phyloP scores from a whole-genome alignment of 108 stramenopile species.

The Chaetoceros muelleri region DNA sequence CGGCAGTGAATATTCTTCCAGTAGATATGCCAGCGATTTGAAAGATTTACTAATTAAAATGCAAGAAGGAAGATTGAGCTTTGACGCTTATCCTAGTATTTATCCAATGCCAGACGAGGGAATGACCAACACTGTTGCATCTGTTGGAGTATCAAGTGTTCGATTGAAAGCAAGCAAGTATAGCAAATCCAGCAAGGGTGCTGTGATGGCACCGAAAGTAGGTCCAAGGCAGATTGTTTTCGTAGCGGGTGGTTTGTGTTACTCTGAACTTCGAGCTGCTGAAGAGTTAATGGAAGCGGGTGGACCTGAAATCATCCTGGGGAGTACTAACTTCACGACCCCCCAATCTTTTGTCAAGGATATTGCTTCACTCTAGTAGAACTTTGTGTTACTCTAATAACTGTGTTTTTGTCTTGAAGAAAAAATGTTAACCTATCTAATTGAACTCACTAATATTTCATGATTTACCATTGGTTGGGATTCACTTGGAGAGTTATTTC shows the following conservation, averaged over 20 bases:
- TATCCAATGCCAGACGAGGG: constrained; percentile 65
- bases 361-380: constrained; percentile 6
- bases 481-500: constrained; percentile 54
- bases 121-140: neutral
- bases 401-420: neutral
- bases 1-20: constrained; percentile 64
- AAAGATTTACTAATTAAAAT: constrained; percentile 55
- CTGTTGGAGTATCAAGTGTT: constrained; percentile 2
- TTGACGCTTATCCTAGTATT: constrained; percentile 83
- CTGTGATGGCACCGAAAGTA: constrained; percentile 10
- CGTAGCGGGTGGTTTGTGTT: constrained; percentile 80
- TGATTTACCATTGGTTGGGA: constrained; percentile 51
- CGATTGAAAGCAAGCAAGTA: constrained; percentile 14
- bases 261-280: constrained; percentile 73
- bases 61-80: constrained; percentile 41
- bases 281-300: constrained; percentile 68
- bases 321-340: constrained; percentile 56
- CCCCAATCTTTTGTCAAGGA: constrained; percentile 57
- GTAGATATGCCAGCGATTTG: constrained; percentile 69
- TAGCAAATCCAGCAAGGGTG: constrained; percentile 13
- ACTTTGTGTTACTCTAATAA: neutral
- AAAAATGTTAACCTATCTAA: neutral
- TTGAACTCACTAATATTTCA: neutral
- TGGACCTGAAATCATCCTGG: constrained; percentile 73
- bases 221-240: constrained; percentile 81